phyloP scores from a whole-genome alignment of 164 flowering plant genomes.

The Protea cynaroides region DNA sequence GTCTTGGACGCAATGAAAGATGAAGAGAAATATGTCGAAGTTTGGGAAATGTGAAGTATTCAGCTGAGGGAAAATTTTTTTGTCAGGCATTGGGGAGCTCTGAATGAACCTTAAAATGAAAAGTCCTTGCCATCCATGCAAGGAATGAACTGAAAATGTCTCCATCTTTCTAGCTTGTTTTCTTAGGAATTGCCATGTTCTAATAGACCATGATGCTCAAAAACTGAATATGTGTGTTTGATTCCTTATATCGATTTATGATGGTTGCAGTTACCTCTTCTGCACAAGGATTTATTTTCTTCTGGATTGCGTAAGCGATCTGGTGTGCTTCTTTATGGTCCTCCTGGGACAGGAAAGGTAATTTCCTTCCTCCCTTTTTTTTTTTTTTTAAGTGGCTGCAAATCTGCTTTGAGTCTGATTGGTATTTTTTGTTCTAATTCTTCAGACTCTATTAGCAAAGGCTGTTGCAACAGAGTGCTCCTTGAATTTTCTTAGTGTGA shows the following conservation, averaged over 20 bases:
- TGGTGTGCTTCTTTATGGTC: conserved; percentile 97
- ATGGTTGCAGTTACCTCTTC: conserved; percentile 71
- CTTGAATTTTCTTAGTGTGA: conserved; percentile 89
- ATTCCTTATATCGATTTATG: neutral
- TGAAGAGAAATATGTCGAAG: too few relatives aligned
- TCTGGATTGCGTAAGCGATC: conserved; percentile 94
- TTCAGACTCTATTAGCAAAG: conserved; percentile 85
- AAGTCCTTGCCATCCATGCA: too few relatives aligned
- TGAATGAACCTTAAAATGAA: too few relatives aligned
- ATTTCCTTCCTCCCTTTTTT: conserved; percentile 6
- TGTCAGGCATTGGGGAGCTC: too few relatives aligned
- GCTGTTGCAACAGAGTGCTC: conserved; percentile 98
- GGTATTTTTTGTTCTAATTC: conserved; percentile 8
- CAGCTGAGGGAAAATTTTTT: too few relatives aligned
- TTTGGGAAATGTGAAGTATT: too few relatives aligned
- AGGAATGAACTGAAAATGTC: too few relatives aligned
- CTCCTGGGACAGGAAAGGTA: conserved; percentile 98
- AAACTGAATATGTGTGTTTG: too few relatives aligned
- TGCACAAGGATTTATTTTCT: conserved; percentile 88
- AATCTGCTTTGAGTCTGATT: conserved; percentile 10
- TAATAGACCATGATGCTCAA: too few relatives aligned
- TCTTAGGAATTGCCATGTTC: too few relatives aligned
- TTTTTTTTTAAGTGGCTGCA: neutral
- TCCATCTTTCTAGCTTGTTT: too few relatives aligned
- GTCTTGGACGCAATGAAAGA: too few relatives aligned